Evolutionary conservation across 371 early-diverging fungal genomes (phyloP), one percentile per base, ranked within the genome.

Genomic region (Caulochytrium protostelioides): DNA sequence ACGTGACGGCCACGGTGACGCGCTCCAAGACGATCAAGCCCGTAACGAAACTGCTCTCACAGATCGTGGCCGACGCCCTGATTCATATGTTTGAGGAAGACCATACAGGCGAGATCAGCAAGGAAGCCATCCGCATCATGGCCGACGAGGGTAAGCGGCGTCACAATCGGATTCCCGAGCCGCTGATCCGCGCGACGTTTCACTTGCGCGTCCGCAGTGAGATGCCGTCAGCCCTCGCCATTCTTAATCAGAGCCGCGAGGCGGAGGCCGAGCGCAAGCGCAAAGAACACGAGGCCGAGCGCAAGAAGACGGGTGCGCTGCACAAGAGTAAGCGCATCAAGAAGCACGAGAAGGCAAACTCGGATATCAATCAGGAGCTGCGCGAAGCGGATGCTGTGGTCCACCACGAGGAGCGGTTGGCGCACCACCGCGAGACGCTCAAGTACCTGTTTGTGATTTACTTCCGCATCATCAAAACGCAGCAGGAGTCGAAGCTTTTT

Each of bases 371-470:
- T 37, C 59, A 60, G 19, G 74, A 74, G 38, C 56, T 76, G 47
- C 57, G 59, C 43, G 18, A 32, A 12, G 35, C 25, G 21, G 46
- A 57, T 35, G 57, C 49, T 3, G 48, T 54, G 24, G 50, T 59
- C 18, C 34, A 47, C 30, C 36, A 42, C 22, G 45, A 49, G 28
- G 48, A 50, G 39, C 45, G 39, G 26, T 39, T 36, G 22, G 30
- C 23, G 29, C 51, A 73, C 70, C 83, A 85, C 30, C 73, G 83
- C 2, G 86, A 87, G 52, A 83, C 89, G 0, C 58, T 92, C 25
- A 87, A 87, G 54, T 58, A 74, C 29, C 71, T 92, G 16, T 92
- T 92, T 53, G 53, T 79, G 22, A 81, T 78, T 9, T 90, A 90
- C 49, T 87, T 92, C 61, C 71, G 86, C 28, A 76, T 90, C 22